phyloP scores from a whole-genome alignment of 2,329 filamentous ascomycete species.

The Atkinsonella hypoxylon region DNA sequence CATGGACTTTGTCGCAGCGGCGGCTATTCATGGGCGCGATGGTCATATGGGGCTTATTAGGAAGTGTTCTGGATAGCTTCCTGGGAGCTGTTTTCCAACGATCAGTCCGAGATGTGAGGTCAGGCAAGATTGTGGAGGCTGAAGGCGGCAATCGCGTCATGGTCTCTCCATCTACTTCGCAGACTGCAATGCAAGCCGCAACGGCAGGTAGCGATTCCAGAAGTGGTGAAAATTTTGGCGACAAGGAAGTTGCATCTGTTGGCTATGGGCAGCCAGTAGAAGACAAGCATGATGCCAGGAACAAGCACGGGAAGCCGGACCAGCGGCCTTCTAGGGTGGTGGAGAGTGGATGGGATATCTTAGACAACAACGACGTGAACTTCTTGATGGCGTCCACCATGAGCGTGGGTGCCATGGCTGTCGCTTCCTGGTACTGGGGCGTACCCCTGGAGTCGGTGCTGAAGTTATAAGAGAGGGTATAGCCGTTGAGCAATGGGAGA shows the following conservation, averaged over 20 bases:
- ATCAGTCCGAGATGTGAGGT: conserved; percentile 72
- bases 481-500: background rate
- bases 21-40: conserved; percentile 42
- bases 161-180: conserved; percentile 23
- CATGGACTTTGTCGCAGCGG: conserved; percentile 37
- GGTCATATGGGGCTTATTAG: conserved; percentile 61
- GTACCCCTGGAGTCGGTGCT: conserved; percentile 32
- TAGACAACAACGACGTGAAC: conserved; percentile 96
- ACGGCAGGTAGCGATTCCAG: conserved; percentile 15
- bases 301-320: conserved; percentile 36
- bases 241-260: conserved; percentile 19
- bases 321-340: conserved; percentile 49
- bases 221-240: conserved; percentile 30
- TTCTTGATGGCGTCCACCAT: conserved; percentile 77
- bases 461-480: background rate
- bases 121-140: conserved; percentile 82
- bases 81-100: conserved; percentile 77
- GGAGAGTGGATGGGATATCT: conserved; percentile 56
- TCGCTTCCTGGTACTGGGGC: conserved; percentile 49
- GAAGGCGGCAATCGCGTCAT: conserved; percentile 55
- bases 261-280: conserved; percentile 25
- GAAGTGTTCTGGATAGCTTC: conserved; percentile 77
- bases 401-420: conserved; percentile 64
- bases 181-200: background rate
- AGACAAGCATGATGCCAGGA: conserved; percentile 35